phyloP scores from a whole-genome alignment of 2,329 filamentous ascomycete species.

The Ophiosphaerella herpotricha region DNA sequence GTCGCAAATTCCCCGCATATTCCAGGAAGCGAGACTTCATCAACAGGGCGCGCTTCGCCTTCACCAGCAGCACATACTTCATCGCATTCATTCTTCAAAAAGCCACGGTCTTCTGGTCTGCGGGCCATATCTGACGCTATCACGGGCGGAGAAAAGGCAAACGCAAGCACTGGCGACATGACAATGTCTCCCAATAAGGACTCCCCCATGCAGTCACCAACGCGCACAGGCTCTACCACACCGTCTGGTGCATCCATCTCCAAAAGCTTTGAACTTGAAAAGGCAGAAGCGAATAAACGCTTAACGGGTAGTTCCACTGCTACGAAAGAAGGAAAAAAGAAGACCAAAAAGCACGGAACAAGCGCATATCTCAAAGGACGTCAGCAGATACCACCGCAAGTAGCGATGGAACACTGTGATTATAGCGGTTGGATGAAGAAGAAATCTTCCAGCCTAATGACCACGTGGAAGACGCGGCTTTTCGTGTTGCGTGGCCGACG shows the following conservation, averaged over 20 bases:
- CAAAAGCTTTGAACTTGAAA: conserved; percentile 79
- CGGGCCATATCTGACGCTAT: conserved; percentile 81
- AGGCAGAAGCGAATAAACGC: conserved; percentile 55
- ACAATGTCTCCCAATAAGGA: conserved; percentile 55
- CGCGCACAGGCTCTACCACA: conserved; percentile 75
- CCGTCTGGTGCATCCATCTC: conserved; percentile 62
- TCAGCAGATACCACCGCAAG: conserved; percentile 76
- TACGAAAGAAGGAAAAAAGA: conserved; percentile 42
- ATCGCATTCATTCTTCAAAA: conserved; percentile 46
- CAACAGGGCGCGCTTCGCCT: conserved; percentile 52
- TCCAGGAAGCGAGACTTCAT: conserved; percentile 56
- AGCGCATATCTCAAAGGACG: conserved; percentile 91
- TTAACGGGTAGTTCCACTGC: conserved; percentile 51
- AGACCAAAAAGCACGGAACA: conserved; percentile 87
- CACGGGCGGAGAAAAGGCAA: conserved; percentile 59
- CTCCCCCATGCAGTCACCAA: conserved; percentile 64
- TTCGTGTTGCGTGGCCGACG: conserved; percentile 92
- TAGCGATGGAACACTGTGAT: conserved; percentile 84
- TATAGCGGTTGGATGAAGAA: conserved; percentile 99
- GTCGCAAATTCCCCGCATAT: conserved; percentile 47
- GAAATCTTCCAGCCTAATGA: conserved; percentile 93
- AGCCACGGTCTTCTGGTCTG: conserved; percentile 66
- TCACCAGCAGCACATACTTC: conserved; percentile 40
- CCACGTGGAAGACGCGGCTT: conserved; percentile 95
- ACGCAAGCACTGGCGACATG: conserved; percentile 47